Conservation (phyloP, 83 land plant species). For the Isoetes engelmannii region DNA sequence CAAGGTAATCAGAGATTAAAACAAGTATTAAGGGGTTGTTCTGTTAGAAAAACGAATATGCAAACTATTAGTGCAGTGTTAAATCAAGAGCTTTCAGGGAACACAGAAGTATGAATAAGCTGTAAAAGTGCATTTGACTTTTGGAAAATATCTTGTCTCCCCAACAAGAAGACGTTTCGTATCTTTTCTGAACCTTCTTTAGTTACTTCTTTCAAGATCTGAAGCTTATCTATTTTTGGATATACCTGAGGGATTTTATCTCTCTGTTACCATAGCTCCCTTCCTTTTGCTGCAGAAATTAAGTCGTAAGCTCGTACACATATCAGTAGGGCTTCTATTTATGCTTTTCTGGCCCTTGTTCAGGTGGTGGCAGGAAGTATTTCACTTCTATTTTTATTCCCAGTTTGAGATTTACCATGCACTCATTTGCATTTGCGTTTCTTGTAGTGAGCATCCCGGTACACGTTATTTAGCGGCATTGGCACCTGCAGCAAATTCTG, state of each 20-base stretch:
- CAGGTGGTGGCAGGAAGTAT: constrained; percentile 44
- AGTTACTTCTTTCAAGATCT: background rate
- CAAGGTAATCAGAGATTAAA: background rate
- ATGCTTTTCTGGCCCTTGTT: constrained; percentile 96
- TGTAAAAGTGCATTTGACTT: background rate
- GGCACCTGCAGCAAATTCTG: constrained; percentile 64
- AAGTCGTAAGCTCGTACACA: constrained; percentile 91
- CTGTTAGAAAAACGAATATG: too few species aligned
- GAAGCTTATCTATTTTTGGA: background rate
- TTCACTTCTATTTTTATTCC: background rate
- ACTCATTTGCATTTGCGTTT: background rate
- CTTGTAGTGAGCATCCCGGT: constrained; percentile 6
- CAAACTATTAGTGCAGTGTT: too few species aligned
- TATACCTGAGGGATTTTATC: background rate
- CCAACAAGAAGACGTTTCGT: background rate
- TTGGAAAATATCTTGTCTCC: background rate
- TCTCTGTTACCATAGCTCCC: background rate
- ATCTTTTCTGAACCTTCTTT: background rate
- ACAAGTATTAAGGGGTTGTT: too few species aligned
- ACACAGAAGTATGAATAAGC: too few species aligned
- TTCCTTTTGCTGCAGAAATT: constrained; percentile 41
- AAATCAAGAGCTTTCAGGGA: too few species aligned
- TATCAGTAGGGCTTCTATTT: constrained; percentile 70
- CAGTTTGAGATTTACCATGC: background rate
- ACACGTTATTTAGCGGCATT: constrained; percentile 73